Conservation (phyloP, 176 grass and related monocot genomes). For the Avena atlantica region DNA sequence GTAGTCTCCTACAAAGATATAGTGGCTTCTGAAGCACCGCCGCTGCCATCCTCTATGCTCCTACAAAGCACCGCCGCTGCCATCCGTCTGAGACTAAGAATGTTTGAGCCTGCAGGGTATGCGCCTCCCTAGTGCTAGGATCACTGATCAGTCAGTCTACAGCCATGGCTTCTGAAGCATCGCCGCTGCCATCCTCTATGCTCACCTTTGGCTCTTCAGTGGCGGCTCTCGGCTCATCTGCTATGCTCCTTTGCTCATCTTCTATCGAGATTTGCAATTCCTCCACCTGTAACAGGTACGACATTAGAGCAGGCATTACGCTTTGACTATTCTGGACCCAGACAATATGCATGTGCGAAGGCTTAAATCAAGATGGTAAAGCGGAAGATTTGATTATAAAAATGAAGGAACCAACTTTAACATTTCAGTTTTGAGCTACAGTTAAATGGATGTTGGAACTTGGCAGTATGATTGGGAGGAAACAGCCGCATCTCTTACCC, state of each 20-base stretch:
- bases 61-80: too few species aligned
- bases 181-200: slow-evolving; percentile 66
- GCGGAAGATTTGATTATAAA: neutral
- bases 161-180: slow-evolving; percentile 81
- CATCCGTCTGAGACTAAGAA: neutral
- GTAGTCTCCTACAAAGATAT: neutral
- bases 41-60: too few species aligned
- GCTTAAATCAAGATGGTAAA: slow-evolving; percentile 15
- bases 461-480: neutral
- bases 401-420: neutral
- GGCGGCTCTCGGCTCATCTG: slow-evolving; percentile 64
- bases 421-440: neutral
- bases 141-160: slow-evolving; percentile 57
- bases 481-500: neutral
- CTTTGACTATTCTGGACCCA: slow-evolving; percentile 6
- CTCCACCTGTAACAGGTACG: slow-evolving; percentile 61
- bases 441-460: neutral
- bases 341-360: neutral
- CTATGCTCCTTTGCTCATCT: slow-evolving; percentile 80
- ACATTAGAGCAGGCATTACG: slow-evolving; percentile 24
- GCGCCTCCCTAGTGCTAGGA: neutral
- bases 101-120: neutral
- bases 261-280: slow-evolving; percentile 80
- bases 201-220: slow-evolving; percentile 64
- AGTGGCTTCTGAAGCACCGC: neutral